Percentiles rank a stretch among this genome's conserved stretches.
Conservation (phyloP, 2,329 filamentous ascomycete species). For the Colletotrichum truncatum region DNA sequence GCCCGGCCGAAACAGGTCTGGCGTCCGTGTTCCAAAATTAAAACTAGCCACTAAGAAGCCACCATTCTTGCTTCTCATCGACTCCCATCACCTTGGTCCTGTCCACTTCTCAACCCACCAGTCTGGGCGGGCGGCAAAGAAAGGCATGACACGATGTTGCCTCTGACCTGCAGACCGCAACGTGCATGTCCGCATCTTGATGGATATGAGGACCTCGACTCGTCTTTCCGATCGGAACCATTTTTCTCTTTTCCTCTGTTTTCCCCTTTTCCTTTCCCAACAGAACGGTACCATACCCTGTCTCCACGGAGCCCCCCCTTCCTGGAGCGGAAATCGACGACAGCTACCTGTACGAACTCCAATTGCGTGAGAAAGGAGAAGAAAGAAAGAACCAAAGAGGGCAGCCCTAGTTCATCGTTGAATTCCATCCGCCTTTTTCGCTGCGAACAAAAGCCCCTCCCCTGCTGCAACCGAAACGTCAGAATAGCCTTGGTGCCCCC, state of each 20-base stretch:
- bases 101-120: constrained; percentile 20
- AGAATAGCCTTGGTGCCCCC: constrained; percentile 41
- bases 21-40: constrained; percentile 27
- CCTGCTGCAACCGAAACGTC: constrained; percentile 49
- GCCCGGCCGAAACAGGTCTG: constrained; percentile 20
- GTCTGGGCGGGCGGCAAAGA: constrained; percentile 20
- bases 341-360: neutral
- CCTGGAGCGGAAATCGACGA: neutral
- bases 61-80: neutral
- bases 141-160: neutral
- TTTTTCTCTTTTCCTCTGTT: constrained; percentile 8
- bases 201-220: constrained; percentile 21
- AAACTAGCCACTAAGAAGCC: constrained; percentile 16
- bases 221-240: constrained; percentile 3
- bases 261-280: constrained; percentile 15
- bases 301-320: neutral
- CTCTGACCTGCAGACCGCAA: constrained; percentile 1
- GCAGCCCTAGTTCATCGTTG: constrained; percentile 6
- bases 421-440: constrained; percentile 3
- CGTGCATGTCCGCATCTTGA: neutral
- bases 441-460: constrained; percentile 30
- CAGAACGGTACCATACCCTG: constrained; percentile 16
- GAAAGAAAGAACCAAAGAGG: neutral
- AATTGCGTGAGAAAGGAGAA: neutral
- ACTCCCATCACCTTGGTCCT: constrained; percentile 20